These are phyloP conservation scores for Coemansia sp. DNA, from an alignment of 192 early-diverging fungal genomes.

Conservation along the genomic window DNA sequence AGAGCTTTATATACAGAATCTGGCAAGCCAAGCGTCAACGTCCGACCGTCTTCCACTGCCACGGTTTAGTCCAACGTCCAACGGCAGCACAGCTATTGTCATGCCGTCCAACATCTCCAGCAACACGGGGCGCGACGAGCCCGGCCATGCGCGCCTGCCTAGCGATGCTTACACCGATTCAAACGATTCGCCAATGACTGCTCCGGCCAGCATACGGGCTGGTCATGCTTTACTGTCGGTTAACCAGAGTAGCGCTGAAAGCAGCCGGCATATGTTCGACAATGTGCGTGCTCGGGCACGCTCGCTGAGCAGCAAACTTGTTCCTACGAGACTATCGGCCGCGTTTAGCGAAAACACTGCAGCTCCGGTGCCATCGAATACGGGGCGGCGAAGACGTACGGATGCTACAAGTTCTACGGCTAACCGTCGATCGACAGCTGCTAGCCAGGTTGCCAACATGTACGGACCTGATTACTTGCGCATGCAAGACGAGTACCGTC, in stretches of 20 bases:
- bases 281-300: constrained; percentile 41
- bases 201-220: constrained; percentile 30
- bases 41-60: background rate
- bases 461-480: constrained; percentile 41
- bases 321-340: constrained; percentile 22
- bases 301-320: constrained; percentile 37
- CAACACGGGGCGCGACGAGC: background rate
- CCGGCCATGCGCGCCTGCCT: background rate
- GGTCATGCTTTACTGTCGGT: constrained; percentile 14
- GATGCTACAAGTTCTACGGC: constrained; percentile 7
- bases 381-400: constrained; percentile 18
- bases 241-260: background rate
- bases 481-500: constrained; percentile 47
- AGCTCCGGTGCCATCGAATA: background rate
- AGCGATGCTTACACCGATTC: background rate
- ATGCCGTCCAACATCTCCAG: background rate
- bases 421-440: constrained; percentile 14
- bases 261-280: constrained; percentile 18
- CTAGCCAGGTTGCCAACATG: constrained; percentile 17
- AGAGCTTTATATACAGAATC: background rate
- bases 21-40: background rate
- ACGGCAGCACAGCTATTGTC: constrained; percentile 13
- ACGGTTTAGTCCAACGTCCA: constrained; percentile 8
- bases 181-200: constrained; percentile 13
- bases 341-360: constrained; percentile 31